Percentiles rank a stretch among this genome's conserved stretches.
Conservation (phyloP, 495 filamentous ascomycete genomes). For the Talaromyces trachyspermus region DNA sequence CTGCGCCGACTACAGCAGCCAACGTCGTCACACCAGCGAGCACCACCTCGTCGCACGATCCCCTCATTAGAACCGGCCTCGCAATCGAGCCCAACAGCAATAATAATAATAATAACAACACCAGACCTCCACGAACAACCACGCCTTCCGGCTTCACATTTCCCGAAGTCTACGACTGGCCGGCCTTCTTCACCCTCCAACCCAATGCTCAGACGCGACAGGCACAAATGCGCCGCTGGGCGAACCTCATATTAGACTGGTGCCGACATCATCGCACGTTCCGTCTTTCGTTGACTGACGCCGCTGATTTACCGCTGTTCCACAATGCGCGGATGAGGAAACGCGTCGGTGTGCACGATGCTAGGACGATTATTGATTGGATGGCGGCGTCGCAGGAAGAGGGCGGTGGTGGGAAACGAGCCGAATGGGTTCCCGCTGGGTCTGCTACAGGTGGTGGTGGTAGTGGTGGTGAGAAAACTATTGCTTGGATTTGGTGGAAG, state of each 20-base stretch:
- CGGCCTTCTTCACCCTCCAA: slow-evolving; percentile 60
- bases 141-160: slow-evolving; percentile 24
- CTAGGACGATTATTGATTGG: slow-evolving; percentile 60
- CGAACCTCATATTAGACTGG: slow-evolving; percentile 75
- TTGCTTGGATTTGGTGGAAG: slow-evolving; percentile 63
- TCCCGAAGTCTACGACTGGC: slow-evolving; percentile 42
- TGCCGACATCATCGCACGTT: slow-evolving; percentile 67
- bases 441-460: slow-evolving; percentile 21
- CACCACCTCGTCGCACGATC: slow-evolving; percentile 5
- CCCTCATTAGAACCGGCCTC: neutral
- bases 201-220: slow-evolving; percentile 66
- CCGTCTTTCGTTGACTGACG: slow-evolving; percentile 57
- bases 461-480: slow-evolving; percentile 20
- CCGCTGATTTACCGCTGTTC: slow-evolving; percentile 52
- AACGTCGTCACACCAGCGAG: slow-evolving; percentile 7
- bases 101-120: neutral
- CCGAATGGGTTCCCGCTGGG: slow-evolving; percentile 51
- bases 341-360: slow-evolving; percentile 53
- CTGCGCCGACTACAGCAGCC: slow-evolving; percentile 6
- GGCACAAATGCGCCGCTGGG: slow-evolving; percentile 78
- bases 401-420: slow-evolving; percentile 47
- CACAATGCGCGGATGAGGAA: slow-evolving; percentile 45
- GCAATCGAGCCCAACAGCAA: neutral
- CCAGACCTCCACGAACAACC: slow-evolving; percentile 1
- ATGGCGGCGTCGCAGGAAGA: slow-evolving; percentile 60